Percentiles rank a stretch among this genome's conserved stretches.
Conservation (phyloP, 116 monocot genomes). For the Posidonia oceanica region DNA sequence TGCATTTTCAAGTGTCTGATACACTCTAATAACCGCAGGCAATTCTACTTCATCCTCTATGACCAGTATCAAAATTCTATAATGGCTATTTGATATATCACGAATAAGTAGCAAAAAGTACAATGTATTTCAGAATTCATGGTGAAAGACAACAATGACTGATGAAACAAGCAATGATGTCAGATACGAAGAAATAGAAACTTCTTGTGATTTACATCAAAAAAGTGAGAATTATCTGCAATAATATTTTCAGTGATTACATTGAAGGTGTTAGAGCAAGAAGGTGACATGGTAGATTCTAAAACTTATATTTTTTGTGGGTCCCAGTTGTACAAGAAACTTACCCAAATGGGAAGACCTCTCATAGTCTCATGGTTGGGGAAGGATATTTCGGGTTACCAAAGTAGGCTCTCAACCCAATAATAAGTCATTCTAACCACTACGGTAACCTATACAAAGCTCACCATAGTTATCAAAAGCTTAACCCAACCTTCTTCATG, state of each 20-base stretch:
- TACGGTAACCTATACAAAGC: slow-evolving; percentile 1
- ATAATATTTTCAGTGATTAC: background rate
- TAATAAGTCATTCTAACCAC: slow-evolving; percentile 1
- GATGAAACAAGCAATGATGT: background rate
- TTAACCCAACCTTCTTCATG: background rate
- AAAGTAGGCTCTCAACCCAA: slow-evolving; percentile 4
- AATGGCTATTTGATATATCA: no score
- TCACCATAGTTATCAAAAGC: slow-evolving; percentile 3
- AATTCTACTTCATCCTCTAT: no score
- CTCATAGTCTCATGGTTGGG: background rate
- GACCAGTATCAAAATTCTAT: no score
- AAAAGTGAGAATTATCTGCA: background rate
- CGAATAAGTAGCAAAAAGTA: no score
- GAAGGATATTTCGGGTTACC: slow-evolving; percentile 1
- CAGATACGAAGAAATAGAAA: background rate
- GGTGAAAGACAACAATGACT: background rate
- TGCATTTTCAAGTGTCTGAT: no score
- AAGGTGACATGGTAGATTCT: background rate
- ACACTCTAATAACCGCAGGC: no score
- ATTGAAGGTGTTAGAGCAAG: background rate
- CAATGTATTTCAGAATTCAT: no score
- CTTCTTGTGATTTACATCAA: background rate
- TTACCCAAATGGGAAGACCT: no score
- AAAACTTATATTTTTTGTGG: no score
- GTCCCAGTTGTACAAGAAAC: no score